Evolutionary conservation across 2,329 filamentous ascomycete species (phyloP).

Genomic region (Penicillium frequentans): DNA sequence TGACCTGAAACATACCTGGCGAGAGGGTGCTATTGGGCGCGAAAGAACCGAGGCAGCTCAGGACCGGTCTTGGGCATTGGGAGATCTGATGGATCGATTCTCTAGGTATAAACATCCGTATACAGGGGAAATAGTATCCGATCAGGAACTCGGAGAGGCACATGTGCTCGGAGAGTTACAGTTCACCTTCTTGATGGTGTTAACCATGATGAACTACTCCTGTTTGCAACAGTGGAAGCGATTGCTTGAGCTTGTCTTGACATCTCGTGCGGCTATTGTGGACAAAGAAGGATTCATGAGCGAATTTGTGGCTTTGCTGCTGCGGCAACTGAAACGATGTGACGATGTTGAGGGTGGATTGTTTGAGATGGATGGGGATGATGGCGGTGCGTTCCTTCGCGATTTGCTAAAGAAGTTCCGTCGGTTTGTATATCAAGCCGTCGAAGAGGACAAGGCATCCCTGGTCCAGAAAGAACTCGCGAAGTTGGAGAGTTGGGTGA

Average conservation of each 20-base stretch:
- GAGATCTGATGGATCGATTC: conserved; percentile 49
- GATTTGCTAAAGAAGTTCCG: conserved; percentile 55
- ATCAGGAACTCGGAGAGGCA: conserved; percentile 29
- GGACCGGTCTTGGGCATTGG: conserved; percentile 63
- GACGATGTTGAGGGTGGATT: conserved; percentile 61
- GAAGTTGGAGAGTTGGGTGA: conserved; percentile 56
- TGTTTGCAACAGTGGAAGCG: conserved; percentile 67
- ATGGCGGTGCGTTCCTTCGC: conserved; percentile 55
- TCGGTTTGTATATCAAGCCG: conserved; percentile 51
- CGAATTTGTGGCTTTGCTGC: conserved; percentile 51
- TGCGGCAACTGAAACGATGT: conserved; percentile 56
- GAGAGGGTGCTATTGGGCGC: conserved; percentile 59
- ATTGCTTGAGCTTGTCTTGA: conserved; percentile 57
- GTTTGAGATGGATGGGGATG: conserved; percentile 57
- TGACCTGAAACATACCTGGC: conserved; percentile 63
- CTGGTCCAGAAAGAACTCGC: conserved; percentile 54
- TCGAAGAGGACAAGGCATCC: conserved; percentile 31
- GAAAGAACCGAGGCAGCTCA: conserved; percentile 63
- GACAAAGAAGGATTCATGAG: conserved; percentile 53
- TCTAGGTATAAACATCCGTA: conserved; percentile 25
- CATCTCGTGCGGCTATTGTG: conserved; percentile 53
- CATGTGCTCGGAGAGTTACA: conserved; percentile 60
- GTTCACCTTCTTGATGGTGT: conserved; percentile 62
- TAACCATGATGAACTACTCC: conserved; percentile 66
- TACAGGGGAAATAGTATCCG: conserved; percentile 31